phyloP scores from a whole-genome alignment of 169 alveolate genomes.

The Plasmodium cynomolgi region DNA sequence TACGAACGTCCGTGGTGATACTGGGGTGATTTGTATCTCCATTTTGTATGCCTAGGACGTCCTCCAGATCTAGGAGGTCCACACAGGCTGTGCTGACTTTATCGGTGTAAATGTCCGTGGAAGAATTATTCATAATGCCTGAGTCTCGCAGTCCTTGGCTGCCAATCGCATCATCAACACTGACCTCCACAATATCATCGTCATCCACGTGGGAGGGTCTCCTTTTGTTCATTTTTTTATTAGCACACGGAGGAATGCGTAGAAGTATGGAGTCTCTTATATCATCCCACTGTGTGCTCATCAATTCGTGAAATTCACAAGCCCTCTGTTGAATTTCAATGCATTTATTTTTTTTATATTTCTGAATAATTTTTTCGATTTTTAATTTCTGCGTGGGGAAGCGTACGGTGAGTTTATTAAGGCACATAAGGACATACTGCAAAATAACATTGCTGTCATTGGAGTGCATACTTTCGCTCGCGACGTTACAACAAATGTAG shows the following conservation, averaged over 20 bases:
- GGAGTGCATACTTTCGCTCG: conserved; percentile 42
- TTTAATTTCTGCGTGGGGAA: conserved; percentile 76
- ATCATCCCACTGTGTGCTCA: conserved; percentile 69
- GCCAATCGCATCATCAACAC: neutral
- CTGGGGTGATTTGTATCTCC: neutral
- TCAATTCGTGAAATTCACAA: conserved; percentile 80
- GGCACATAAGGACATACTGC: conserved; percentile 83
- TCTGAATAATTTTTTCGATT: conserved; percentile 74
- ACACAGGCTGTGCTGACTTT: neutral
- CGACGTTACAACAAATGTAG: conserved; percentile 73
- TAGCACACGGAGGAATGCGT: conserved; percentile 54
- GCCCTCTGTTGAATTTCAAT: conserved; percentile 87
- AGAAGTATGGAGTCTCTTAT: conserved; percentile 46
- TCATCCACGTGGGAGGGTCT: conserved; percentile 2
- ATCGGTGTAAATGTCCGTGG: neutral
- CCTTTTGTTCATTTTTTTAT: conserved; percentile 19
- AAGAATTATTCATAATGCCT: neutral
- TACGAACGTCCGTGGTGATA: neutral
- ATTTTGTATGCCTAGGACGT: conserved; percentile 63
- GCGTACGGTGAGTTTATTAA: conserved; percentile 76
- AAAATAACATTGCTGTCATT: conserved; percentile 70
- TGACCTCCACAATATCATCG: neutral
- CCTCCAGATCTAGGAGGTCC: conserved; percentile 66
- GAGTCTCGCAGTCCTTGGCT: neutral
- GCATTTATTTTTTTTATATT: conserved; percentile 79